These are phyloP conservation scores for Plasmodium knowlesi DNA, from an alignment of 169 alveolate genomes.

Conservation along the genomic window DNA sequence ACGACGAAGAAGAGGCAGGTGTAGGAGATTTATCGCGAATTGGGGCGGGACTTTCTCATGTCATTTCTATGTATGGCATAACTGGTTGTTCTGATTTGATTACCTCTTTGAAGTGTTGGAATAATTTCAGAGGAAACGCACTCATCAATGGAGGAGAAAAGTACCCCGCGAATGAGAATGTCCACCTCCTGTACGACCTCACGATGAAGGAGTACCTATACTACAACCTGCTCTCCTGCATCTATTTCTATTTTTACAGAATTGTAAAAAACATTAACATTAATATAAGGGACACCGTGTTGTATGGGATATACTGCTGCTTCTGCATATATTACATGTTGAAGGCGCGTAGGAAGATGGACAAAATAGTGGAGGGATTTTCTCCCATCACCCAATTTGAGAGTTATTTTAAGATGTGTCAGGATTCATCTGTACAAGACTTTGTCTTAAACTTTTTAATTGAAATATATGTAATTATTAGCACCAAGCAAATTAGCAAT, in stretches of 20 bases:
- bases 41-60: background rate
- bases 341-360: constrained; percentile 31
- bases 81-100: constrained; percentile 27
- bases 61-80: constrained; percentile 23
- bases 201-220: constrained; percentile 55
- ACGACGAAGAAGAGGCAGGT: background rate
- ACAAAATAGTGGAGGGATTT: constrained; percentile 25
- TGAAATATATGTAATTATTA: constrained; percentile 39
- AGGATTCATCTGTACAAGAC: constrained; percentile 8
- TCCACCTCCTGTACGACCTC: constrained; percentile 20
- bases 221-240: constrained; percentile 56
- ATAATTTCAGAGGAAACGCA: background rate
- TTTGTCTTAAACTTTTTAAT: constrained; percentile 47
- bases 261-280: constrained; percentile 47
- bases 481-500: constrained; percentile 15
- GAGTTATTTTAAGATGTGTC: constrained; percentile 19
- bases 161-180: background rate
- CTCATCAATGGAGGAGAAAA: background rate
- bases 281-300: constrained; percentile 20
- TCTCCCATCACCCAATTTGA: background rate
- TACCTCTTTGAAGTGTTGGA: background rate
- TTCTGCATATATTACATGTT: constrained; percentile 45
- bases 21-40: background rate
- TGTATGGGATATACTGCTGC: constrained; percentile 61
- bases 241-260: constrained; percentile 58